Evolutionary conservation across 2,329 filamentous ascomycete species (phyloP), one percentile per base, ranked within the genome.

Genomic region (Shiraia sp.): DNA sequence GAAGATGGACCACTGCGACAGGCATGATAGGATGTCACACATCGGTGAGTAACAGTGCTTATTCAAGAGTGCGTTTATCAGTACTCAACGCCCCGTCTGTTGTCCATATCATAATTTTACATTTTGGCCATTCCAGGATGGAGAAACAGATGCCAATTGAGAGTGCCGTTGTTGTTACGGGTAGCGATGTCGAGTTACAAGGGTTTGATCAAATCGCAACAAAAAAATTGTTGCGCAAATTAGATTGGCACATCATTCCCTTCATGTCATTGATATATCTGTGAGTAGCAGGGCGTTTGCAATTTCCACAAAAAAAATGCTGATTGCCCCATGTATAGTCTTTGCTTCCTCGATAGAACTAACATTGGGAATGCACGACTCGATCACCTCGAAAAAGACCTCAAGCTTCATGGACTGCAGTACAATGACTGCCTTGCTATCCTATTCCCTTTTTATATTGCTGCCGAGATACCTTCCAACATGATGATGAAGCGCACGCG

Each of bases 181-280:
- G 41, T 14, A 51, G 51, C 6, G 55, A 65, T 30, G 40, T 56
- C n/a, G 63, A 66, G 32, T 27, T 42, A 1, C 55, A 60, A 25
- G 63, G 60, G 17, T 74, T 68, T 36, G 72, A 76, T 45, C 55
- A 42, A 16, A 46, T 49, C 17, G 68, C 68, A 12, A 81, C 74
- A n/a, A 79, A 73, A 50, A 72, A 67, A 40, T 72, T 83, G 0
- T 56, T 83, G 26, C 69, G 76, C 53, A 79, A 78, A 64, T 69
- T 80, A 49, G 76, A 83, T 61, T 66, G 74, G 69, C 69, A 75
- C 55, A 73, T 85, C 15, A 76, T 84, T 31, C 81, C 81, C 1
- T 79, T 82, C 61, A 75, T 84, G 47, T 76, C 79, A 3, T 58
- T 84, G 0, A 73, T 85, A 13, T 83, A 83, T 49, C 66, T 84